Conservation (phyloP, 2,329 filamentous ascomycete genomes). For the Zarea fungicola region DNA sequence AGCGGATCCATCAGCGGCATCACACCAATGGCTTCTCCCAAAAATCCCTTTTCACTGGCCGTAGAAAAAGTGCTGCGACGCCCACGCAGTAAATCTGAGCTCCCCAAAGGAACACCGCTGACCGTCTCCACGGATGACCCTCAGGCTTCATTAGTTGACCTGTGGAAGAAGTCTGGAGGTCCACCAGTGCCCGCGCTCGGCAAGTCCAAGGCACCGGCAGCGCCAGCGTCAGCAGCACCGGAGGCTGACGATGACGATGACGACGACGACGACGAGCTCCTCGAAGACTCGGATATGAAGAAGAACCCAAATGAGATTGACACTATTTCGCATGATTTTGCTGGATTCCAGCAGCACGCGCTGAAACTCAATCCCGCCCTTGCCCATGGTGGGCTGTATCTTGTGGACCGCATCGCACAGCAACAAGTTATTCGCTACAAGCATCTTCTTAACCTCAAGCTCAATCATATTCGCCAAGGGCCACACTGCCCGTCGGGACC, state of each 20-base stretch:
- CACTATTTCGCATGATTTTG: constrained; percentile 63
- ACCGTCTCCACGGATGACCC: constrained; percentile 27
- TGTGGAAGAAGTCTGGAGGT: constrained; percentile 50
- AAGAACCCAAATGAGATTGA: constrained; percentile 61
- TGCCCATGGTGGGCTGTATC: constrained; percentile 46
- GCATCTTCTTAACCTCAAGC: constrained; percentile 61
- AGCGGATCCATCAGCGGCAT: constrained; percentile 55
- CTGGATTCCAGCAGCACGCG: constrained; percentile 73
- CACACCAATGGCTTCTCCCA: constrained; percentile 48
- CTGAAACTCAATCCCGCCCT: constrained; percentile 69
- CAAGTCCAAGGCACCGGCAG: constrained; percentile 23
- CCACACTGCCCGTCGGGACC: constrained; percentile 55
- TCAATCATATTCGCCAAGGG: constrained; percentile 63
- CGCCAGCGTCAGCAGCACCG: constrained; percentile 16
- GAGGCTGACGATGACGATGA: constrained; percentile 49
- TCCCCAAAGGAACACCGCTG: constrained; percentile 33
- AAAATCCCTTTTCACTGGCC: constrained; percentile 39
- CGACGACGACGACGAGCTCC: constrained; percentile 52
- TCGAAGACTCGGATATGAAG: constrained; percentile 56
- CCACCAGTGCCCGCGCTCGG: constrained; percentile 47
- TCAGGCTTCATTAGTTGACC: constrained; percentile 41
- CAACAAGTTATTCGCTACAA: constrained; percentile 80
- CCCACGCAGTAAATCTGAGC: constrained; percentile 50
- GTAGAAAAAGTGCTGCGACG: constrained; percentile 48
- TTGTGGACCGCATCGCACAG: constrained; percentile 76